Conservation (phyloP, 176 grass and related monocot species). For the Thinopyrum elongatum region DNA sequence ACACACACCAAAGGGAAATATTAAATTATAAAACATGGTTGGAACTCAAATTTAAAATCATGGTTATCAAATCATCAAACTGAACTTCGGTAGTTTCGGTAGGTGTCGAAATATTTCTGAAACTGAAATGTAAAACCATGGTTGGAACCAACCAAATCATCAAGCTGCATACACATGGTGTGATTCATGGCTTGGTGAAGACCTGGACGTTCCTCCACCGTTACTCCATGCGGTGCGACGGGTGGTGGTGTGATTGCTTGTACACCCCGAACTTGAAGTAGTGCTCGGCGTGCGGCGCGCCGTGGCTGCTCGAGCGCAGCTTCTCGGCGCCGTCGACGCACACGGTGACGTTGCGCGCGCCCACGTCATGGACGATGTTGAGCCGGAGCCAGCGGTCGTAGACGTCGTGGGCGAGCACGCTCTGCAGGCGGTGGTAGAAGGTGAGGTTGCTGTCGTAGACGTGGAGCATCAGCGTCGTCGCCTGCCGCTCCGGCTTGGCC, state of each 20-base stretch:
- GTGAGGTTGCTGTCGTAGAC: conserved; percentile 30
- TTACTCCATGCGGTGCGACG: not conserved
- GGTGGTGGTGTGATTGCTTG: conserved; percentile 1
- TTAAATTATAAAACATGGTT: no score
- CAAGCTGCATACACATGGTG: not conserved
- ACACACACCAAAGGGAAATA: no score
- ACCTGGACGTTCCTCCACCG: conserved; percentile 7
- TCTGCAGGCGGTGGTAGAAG: conserved; percentile 9
- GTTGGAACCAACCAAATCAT: not conserved
- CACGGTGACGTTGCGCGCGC: not conserved
- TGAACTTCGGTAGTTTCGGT: not conserved
- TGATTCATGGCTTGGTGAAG: not conserved
- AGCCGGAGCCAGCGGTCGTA: conserved; percentile 33
- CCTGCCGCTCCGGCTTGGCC: not conserved
- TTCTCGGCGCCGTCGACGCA: not conserved
- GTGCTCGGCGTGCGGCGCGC: not conserved
- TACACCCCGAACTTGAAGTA: conserved; percentile 42
- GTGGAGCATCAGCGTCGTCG: conserved; percentile 49
- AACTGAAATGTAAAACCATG: not conserved
- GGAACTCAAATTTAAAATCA: not conserved
- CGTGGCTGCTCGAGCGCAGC: not conserved
- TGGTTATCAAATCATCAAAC: not conserved
- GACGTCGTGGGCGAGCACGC: not conserved
- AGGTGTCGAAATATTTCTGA: not conserved
- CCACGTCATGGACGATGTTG: conserved; percentile 27